These are phyloP conservation scores for Solanum hybrid DNA, from an alignment of 305 asterid species.

Conservation along the genomic window DNA sequence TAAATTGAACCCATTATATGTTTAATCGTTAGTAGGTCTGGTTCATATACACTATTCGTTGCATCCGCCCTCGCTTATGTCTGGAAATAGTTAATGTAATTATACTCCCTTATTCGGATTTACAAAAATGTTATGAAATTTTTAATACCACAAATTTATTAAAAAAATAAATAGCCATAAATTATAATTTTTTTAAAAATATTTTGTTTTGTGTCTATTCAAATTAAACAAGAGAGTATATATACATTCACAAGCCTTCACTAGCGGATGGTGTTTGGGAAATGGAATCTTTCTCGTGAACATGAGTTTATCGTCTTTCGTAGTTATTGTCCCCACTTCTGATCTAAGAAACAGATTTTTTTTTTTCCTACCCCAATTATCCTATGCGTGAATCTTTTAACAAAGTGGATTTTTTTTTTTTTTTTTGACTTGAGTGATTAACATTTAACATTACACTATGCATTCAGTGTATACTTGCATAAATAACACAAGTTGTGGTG, in stretches of 20 bases:
- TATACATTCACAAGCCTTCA: not conserved
- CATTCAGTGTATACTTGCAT: not conserved
- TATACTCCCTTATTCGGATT: not conserved
- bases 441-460: not conserved
- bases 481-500: not conserved
- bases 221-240: not conserved
- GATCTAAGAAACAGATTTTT: not conserved
- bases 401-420: not conserved
- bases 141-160: too few species aligned
- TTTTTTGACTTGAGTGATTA: not conserved
- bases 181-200: too few species aligned
- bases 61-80: not conserved
- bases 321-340: not conserved
- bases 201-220: not conserved
- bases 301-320: not conserved
- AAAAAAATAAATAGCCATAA: not conserved
- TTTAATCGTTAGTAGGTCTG: not conserved
- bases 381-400: not conserved
- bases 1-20: not conserved
- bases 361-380: not conserved
- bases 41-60: not conserved
- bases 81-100: not conserved
- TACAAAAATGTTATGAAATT: not conserved
- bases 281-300: constrained; percentile 2
- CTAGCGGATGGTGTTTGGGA: not conserved